Evolutionary conservation across 2,329 filamentous ascomycete species (phyloP), one percentile per base, ranked within the genome.

Genomic region (Penicillium sumatraense): DNA sequence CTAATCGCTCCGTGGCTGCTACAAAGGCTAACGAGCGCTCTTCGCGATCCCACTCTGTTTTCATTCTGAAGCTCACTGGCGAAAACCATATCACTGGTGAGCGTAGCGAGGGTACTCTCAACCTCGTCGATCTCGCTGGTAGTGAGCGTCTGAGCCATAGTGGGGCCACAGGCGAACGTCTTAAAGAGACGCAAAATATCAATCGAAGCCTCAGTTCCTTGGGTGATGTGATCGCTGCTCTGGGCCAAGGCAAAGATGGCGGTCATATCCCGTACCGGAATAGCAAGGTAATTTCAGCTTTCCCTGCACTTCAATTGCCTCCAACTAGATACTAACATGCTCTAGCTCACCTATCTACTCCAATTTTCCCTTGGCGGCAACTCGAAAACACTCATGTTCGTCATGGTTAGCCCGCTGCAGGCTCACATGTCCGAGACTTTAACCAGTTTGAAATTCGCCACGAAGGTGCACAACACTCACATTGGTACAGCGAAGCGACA

Each of bases 351-450:
- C 8, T 96, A 97, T 70, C 83, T 99, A 44, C 83, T 99, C 33
- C 91, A 98, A 84, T 96, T 95, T 70, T 96, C 91, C 3, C 81
- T 99, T 7, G 93, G 95, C 3, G 95, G 95, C 14, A 97, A 96
- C 74, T 95, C 89, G 65, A 96, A 97, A 78, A 99, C 95, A 0
- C 87, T 99, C 67, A 99, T 99, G 95, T 96, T 99, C 73, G 91
- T 98, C 72, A 98, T 98, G 93, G 90, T 96, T 53, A 95, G 89
- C 65, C 95, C 95, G 29, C 80, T 98, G 56, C 90, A 96, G 78
- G 89, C 87, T 5, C 95, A 98, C 78, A 80, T 97, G 61, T 89
- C 89, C 68, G 95, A 99, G 81, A 97, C 93, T 3, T 80, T 97
- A 71, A 96, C 93, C 41, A 97, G 92, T 81, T 81, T 99, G 74